Percentiles rank a stretch among this genome's conserved stretches.
phyloP scores from a whole-genome alignment of 768 basidiomycete genomes.

The Rickenella mellea region DNA sequence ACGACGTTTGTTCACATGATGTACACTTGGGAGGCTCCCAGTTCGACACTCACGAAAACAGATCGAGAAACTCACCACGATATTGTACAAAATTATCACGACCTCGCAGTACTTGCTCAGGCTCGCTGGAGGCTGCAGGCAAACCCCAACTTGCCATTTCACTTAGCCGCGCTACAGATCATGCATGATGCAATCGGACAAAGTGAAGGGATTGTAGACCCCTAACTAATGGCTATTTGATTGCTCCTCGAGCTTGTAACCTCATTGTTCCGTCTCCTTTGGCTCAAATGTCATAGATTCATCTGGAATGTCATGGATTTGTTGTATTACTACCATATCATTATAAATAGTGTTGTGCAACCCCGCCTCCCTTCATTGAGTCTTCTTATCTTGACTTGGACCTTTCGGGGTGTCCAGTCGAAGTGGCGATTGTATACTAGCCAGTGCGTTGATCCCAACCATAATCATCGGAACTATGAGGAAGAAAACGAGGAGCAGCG shows the following conservation, averaged over 20 bases:
- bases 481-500: slow-evolving; percentile 57
- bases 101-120: slow-evolving; percentile 53
- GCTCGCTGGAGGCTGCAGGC: slow-evolving; percentile 37
- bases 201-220: slow-evolving; percentile 8
- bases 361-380: slow-evolving; percentile 37
- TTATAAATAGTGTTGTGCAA: slow-evolving; percentile 2
- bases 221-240: not conserved
- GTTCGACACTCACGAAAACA: slow-evolving; percentile 25
- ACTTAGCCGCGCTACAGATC: slow-evolving; percentile 61
- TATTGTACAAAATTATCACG: slow-evolving; percentile 60
- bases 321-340: slow-evolving; percentile 8
- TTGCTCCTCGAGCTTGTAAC: not conserved
- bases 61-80: slow-evolving; percentile 35
- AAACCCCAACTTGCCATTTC: slow-evolving; percentile 56
- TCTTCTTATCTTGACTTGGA: slow-evolving; percentile 68
- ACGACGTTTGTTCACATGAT: slow-evolving; percentile 61
- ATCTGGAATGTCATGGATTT: slow-evolving; percentile 7
- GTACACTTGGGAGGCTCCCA: slow-evolving; percentile 32
- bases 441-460: slow-evolving; percentile 54
- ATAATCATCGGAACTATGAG: slow-evolving; percentile 57
- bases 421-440: slow-evolving; percentile 66
- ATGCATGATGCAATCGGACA: slow-evolving; percentile 37
- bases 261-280: not conserved
- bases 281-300: not conserved
- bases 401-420: slow-evolving; percentile 55